Percentiles rank a stretch among this genome's conserved stretches.
These are phyloP conservation scores for Dothistroma pini DNA, from an alignment of 2,329 filamentous ascomycete species.

Conservation along the genomic window DNA sequence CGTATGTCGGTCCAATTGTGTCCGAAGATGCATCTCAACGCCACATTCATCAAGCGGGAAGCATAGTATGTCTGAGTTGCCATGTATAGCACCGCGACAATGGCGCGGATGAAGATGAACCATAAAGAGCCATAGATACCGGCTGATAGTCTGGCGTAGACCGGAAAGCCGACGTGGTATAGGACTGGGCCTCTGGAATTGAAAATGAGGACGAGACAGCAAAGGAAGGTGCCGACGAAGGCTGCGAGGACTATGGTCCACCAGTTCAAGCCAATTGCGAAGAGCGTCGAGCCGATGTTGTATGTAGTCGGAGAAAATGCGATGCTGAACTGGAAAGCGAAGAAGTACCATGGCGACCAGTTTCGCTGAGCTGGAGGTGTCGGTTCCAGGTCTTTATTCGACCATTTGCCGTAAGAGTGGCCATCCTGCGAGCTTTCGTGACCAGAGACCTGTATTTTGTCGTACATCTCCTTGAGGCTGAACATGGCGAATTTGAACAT, in stretches of 20 bases:
- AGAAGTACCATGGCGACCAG: constrained; percentile 30
- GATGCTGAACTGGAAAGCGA: constrained; percentile 35
- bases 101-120: constrained; percentile 39
- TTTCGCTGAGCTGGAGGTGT: constrained; percentile 23
- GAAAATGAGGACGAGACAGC: constrained; percentile 35
- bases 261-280: constrained; percentile 35
- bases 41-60: constrained; percentile 36
- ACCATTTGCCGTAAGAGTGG: constrained; percentile 20
- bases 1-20: constrained; percentile 35
- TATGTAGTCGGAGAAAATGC: constrained; percentile 37
- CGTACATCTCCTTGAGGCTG: neutral
- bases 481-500: neutral
- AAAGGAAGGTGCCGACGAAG: constrained; percentile 30
- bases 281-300: constrained; percentile 33
- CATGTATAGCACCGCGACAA: constrained; percentile 41
- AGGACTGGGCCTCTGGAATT: constrained; percentile 35
- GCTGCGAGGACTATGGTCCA: constrained; percentile 35
- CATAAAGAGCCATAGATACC: constrained; percentile 40
- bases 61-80: constrained; percentile 37
- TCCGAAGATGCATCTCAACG: constrained; percentile 41
- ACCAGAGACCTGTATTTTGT: neutral
- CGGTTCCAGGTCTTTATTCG: constrained; percentile 25
- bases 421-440: constrained; percentile 1
- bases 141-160: constrained; percentile 34
- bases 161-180: constrained; percentile 39